phyloP scores from a whole-genome alignment of 495 filamentous ascomycete genomes.

The Tricharina praecox region DNA sequence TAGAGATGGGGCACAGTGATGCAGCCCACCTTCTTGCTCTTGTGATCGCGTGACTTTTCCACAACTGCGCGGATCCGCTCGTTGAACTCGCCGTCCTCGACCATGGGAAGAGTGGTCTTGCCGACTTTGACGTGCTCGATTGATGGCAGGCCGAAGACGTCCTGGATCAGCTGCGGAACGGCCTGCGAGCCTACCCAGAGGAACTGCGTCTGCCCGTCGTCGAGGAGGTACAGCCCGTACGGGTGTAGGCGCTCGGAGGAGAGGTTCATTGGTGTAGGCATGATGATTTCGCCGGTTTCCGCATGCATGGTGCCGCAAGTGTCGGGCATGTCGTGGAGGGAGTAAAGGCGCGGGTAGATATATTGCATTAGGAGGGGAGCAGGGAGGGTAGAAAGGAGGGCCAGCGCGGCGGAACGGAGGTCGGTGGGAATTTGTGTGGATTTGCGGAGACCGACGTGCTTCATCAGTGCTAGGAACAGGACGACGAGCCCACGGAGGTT shows the following conservation, averaged over 20 bases:
- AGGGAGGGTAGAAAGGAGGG: conserved; percentile 79
- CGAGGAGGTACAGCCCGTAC: conserved; percentile 92
- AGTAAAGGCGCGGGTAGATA: conserved; percentile 88
- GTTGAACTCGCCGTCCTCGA: conserved; percentile 84
- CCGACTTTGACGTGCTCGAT: conserved; percentile 71
- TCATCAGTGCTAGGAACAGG: conserved; percentile 83
- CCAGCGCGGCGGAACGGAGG: conserved; percentile 83
- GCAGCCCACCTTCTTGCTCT: conserved; percentile 68
- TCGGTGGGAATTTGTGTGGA: conserved; percentile 93
- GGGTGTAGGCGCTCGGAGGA: conserved; percentile 74
- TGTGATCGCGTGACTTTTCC: conserved; percentile 78
- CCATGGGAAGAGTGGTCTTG: conserved; percentile 65
- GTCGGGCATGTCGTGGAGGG: conserved; percentile 96
- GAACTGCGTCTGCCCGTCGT: conserved; percentile 95
- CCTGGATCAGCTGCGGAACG: conserved; percentile 68
- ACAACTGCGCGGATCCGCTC: conserved; percentile 77
- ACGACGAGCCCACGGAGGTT: conserved; percentile 78
- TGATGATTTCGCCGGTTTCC: conserved; percentile 66
- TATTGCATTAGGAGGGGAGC: conserved; percentile 87
- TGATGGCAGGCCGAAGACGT: conserved; percentile 78
- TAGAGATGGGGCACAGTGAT: conserved; percentile 86
- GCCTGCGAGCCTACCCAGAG: conserved; percentile 90
- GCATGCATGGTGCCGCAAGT: conserved; percentile 70
- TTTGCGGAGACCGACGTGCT: conserved; percentile 88
- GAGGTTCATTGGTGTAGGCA: conserved; percentile 73